phyloP scores from a whole-genome alignment of 345 rosid species.

The Ricinus communis region DNA sequence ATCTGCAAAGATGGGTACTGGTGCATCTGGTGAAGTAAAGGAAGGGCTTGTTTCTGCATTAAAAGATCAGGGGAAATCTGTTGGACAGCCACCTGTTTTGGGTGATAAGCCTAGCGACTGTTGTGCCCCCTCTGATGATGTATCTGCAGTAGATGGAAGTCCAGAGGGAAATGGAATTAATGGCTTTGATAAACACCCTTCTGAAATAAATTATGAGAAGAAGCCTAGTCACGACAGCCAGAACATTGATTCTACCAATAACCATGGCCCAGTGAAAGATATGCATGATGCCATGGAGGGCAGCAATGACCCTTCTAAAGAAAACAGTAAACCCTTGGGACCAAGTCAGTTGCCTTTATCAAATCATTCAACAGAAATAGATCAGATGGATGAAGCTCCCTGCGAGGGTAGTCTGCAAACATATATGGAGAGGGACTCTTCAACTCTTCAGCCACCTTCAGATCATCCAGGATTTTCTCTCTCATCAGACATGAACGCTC shows the following conservation, averaged over 20 bases:
- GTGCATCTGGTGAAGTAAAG: slow-evolving; percentile 44
- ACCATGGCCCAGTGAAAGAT: slow-evolving; percentile 31
- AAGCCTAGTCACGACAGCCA: slow-evolving; percentile 20
- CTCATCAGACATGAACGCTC: slow-evolving; percentile 29
- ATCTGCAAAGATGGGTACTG: slow-evolving; percentile 51
- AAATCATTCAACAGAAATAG: slow-evolving; percentile 40
- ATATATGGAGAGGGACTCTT: slow-evolving; percentile 21
- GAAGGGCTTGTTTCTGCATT: slow-evolving; percentile 33
- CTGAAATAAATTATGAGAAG: slow-evolving; percentile 33
- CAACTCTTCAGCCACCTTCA: slow-evolving; percentile 21
- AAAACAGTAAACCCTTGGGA: slow-evolving; percentile 34
- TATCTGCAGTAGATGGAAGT: slow-evolving; percentile 30
- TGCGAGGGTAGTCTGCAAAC: slow-evolving; percentile 38
- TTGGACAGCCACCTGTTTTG: slow-evolving; percentile 22
- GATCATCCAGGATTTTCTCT: slow-evolving; percentile 29
- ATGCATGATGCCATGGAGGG: slow-evolving; percentile 24
- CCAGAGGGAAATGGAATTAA: slow-evolving; percentile 31
- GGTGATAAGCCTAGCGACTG: slow-evolving; percentile 23
- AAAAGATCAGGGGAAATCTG: slow-evolving; percentile 22
- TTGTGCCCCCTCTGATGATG: slow-evolving; percentile 31
- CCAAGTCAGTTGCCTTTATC: slow-evolving; percentile 32
- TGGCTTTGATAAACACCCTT: slow-evolving; percentile 26
- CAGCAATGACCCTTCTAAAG: slow-evolving; percentile 33
- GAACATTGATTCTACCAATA: slow-evolving; percentile 23
- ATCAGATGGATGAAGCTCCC: slow-evolving; percentile 35